These are phyloP conservation scores for Acorus gramineus DNA, from an alignment of 106 monocot genomes.

Conservation along the genomic window DNA sequence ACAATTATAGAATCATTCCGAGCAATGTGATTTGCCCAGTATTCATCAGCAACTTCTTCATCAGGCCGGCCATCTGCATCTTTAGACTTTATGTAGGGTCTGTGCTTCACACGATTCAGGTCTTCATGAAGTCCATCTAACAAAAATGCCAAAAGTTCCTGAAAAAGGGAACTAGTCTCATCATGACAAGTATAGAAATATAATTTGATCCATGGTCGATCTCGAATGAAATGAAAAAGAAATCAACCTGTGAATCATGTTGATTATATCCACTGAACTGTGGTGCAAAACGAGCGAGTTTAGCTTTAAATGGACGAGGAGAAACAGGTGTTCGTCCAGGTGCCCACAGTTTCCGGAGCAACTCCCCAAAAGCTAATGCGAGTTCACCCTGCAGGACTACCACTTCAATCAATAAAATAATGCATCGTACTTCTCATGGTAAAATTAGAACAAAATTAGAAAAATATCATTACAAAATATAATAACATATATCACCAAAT, in stretches of 20 bases:
- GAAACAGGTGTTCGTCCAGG: slow-evolving; percentile 80
- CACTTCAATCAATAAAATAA: no score
- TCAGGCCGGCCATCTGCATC: slow-evolving; percentile 97
- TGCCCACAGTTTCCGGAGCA: slow-evolving; percentile 90
- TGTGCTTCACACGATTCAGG: slow-evolving; percentile 94
- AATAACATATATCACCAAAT: no score
- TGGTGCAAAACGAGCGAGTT: slow-evolving; percentile 94
- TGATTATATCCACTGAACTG: slow-evolving; percentile 99
- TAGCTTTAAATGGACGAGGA: slow-evolving; percentile 95
- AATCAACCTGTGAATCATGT: slow-evolving; percentile 87
- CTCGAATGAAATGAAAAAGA: slow-evolving; percentile 10
- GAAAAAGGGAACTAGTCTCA: slow-evolving; percentile 1
- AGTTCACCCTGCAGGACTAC: slow-evolving; percentile 74
- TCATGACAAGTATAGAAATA: no score
- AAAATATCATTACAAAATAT: no score
- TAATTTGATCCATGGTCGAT: neutral
- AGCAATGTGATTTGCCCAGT: slow-evolving; percentile 98
- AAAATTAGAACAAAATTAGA: no score
- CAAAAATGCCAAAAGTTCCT: slow-evolving; percentile 97
- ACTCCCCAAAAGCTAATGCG: slow-evolving; percentile 96
- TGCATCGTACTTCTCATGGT: no score
- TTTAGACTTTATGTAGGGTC: slow-evolving; percentile 79
- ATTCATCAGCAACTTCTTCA: slow-evolving; percentile 98
- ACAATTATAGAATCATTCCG: slow-evolving; percentile 99
- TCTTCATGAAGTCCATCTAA: slow-evolving; percentile 99